A percentile compares a stretch with the other conserved stretches of the same genome.
These are phyloP conservation scores for Hymenoscyphus linearis DNA, from an alignment of 2,329 filamentous ascomycete genomes.

Conservation along the genomic window DNA sequence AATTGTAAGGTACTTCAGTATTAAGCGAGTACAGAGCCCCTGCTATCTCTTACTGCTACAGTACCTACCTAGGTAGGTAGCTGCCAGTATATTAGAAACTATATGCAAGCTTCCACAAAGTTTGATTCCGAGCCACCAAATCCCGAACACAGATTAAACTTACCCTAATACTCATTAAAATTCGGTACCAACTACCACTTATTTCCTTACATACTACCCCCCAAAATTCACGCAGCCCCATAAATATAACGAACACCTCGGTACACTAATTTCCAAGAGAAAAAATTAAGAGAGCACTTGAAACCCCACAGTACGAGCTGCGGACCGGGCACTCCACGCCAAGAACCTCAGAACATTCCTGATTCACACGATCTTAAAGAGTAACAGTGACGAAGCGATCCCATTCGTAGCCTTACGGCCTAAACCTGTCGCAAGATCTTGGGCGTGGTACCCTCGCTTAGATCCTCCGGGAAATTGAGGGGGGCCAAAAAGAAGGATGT, in stretches of 20 bases:
- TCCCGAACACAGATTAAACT: too few species aligned
- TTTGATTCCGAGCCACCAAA: too few species aligned
- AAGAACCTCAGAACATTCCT: not conserved
- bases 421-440: conserved; percentile 1
- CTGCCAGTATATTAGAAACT: too few species aligned
- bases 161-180: too few species aligned
- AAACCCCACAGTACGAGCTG: not conserved
- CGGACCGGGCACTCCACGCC: not conserved
- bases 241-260: not conserved
- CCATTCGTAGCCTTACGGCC: conserved; percentile 4
- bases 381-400: not conserved
- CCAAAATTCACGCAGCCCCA: not conserved
- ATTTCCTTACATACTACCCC: not conserved
- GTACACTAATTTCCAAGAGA: not conserved
- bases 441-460: not conserved
- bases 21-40: too few species aligned
- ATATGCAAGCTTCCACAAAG: too few species aligned
- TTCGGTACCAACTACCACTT: not conserved
- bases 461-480: not conserved
- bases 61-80: too few species aligned
- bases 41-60: too few species aligned
- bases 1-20: too few species aligned
- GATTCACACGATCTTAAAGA: not conserved
- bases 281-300: not conserved
- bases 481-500: not conserved